Percentiles rank a stretch among this genome's conserved stretches.
phyloP scores from a whole-genome alignment of 2,329 filamentous ascomycete species.

The Arthrinium puccinioides region DNA sequence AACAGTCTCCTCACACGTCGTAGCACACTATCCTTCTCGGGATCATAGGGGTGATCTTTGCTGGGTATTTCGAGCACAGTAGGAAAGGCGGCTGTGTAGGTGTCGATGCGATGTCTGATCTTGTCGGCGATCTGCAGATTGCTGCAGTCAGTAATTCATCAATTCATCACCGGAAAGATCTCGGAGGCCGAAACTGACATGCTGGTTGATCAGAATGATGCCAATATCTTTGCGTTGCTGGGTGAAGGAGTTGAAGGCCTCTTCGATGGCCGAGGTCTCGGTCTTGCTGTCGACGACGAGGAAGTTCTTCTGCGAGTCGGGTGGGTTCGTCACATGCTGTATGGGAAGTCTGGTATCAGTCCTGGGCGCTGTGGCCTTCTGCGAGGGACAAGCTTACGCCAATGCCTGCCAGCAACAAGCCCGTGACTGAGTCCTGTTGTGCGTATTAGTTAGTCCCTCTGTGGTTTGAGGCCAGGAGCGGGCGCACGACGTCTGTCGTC shows the following conservation, averaged over 20 bases:
- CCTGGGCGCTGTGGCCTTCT: too few relatives aligned
- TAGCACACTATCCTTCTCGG: constrained; percentile 96
- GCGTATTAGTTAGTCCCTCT: constrained; percentile 12
- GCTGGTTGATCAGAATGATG: constrained; percentile 94
- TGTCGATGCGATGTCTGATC: constrained; percentile 86
- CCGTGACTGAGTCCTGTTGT: constrained; percentile 84
- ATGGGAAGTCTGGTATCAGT: too few relatives aligned
- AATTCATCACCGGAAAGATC: background rate
- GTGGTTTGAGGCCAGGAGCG: too few relatives aligned
- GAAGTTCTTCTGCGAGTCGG: constrained; percentile 94
- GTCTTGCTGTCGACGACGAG: constrained; percentile 94
- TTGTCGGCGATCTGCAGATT: constrained; percentile 72
- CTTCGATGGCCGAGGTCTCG: constrained; percentile 79
- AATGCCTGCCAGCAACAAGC: constrained; percentile 88
- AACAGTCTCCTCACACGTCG: constrained; percentile 68
- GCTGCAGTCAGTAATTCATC: constrained; percentile 10
- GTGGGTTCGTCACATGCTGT: constrained; percentile 83
- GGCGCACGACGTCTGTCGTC: background rate
- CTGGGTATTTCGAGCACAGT: constrained; percentile 93
- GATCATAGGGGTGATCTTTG: constrained; percentile 98
- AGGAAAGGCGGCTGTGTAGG: constrained; percentile 92
- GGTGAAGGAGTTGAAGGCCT: constrained; percentile 84
- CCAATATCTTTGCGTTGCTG: constrained; percentile 91
- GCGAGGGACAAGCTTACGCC: constrained; percentile 51
- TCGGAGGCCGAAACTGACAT: constrained; percentile 69